phyloP scores from a whole-genome alignment of 805 yeast species.

The Wickerhamomyces sydowiorum region DNA sequence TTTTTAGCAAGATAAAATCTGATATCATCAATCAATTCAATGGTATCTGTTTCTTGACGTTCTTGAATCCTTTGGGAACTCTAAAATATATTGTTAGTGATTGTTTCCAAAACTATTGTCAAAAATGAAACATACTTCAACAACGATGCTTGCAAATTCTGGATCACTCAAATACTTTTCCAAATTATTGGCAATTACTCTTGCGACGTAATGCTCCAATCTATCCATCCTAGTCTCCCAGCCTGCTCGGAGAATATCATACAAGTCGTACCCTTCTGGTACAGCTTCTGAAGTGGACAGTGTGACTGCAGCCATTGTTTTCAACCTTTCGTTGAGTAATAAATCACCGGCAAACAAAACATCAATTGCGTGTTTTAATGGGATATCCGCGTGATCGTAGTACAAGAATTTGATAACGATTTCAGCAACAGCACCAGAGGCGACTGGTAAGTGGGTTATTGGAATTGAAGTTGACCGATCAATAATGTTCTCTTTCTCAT shows the following conservation, averaged over 20 bases:
- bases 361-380: conserved; percentile 46
- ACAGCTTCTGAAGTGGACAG: conserved; percentile 27
- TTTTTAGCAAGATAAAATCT: conserved; percentile 46
- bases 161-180: conserved; percentile 28
- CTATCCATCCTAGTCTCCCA: conserved; percentile 66
- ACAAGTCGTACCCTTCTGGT: conserved; percentile 34
- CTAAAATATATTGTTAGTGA: neutral
- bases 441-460: conserved; percentile 25
- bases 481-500: conserved; percentile 7
- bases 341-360: conserved; percentile 53
- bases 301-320: conserved; percentile 52
- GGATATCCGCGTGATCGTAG: conserved; percentile 51
- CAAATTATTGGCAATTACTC: conserved; percentile 48
- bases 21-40: conserved; percentile 75
- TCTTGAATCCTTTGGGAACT: conserved; percentile 50
- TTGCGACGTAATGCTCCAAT: conserved; percentile 58
- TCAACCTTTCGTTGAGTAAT: conserved; percentile 53
- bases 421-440: conserved; percentile 37
- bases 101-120: conserved; percentile 8
- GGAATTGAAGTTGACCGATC: conserved; percentile 19
- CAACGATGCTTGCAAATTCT: conserved; percentile 32
- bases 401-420: conserved; percentile 51
- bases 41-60: conserved; percentile 73
- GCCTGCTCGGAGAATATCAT: conserved; percentile 53
- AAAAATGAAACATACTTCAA: conserved; percentile 16